phyloP scores from a whole-genome alignment of 202 grass and related monocot species.

The Thinopyrum obtusiflorum region DNA sequence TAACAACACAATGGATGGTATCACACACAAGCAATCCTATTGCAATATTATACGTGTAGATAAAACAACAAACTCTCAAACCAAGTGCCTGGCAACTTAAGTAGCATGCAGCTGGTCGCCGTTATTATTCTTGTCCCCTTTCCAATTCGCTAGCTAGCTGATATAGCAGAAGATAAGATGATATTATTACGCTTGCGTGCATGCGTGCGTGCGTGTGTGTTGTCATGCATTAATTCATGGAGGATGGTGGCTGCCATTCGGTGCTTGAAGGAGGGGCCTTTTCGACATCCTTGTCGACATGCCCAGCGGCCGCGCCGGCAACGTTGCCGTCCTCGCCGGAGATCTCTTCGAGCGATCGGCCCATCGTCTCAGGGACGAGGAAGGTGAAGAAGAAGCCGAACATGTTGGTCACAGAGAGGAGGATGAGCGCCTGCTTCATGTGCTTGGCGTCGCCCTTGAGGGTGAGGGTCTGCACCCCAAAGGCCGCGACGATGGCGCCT shows the following conservation, averaged over 20 bases:
- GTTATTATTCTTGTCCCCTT: not conserved
- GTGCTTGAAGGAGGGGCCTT: not conserved
- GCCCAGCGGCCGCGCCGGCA: no score
- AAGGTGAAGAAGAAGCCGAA: slow-evolving; percentile 54
- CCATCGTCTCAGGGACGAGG: slow-evolving; percentile 43
- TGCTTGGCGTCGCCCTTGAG: not conserved
- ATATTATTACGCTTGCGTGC: no score
- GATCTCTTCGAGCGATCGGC: slow-evolving; percentile 50
- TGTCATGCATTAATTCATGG: not conserved
- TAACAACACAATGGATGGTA: no score
- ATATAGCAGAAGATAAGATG: not conserved
- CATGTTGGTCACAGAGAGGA: slow-evolving; percentile 38
- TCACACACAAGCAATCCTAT: no score
- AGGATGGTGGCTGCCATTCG: not conserved
- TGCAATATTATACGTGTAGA: no score
- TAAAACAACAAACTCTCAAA: no score
- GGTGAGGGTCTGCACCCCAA: slow-evolving; percentile 38
- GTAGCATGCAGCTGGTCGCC: not conserved
- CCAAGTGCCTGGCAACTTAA: no score
- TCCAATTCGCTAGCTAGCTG: not conserved
- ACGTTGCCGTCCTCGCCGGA: slow-evolving; percentile 45
- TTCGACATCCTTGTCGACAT: not conserved
- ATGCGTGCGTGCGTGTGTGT: no score
- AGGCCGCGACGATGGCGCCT: slow-evolving; percentile 52
- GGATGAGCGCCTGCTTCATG: slow-evolving; percentile 29